Base-by-base conservation (phyloP, 176 grass and related monocot genomes). In the Juncus effusus region DNA sequence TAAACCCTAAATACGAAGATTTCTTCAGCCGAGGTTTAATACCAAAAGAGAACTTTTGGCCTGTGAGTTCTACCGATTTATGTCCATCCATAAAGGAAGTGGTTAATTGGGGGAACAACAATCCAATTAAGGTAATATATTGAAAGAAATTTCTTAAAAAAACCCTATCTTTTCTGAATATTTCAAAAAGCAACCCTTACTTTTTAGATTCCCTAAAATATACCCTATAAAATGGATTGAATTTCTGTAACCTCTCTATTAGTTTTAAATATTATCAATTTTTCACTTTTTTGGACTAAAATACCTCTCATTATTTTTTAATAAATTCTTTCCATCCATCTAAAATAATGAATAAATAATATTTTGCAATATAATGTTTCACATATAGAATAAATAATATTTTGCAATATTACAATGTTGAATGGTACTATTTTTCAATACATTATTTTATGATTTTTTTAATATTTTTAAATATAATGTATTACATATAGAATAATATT, bases 11-110 rank as follows among this genome's bases (percentile, higher is more conserved):
- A 67, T 97, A 97, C 47, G 50, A 97, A 78, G 94, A 92, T 74
- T 97, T 89, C 83, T 92, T 92, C 71, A 92, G 77, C 71, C 68
- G 88, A 1, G 94, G 88, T 1, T 75, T 89, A 3, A 60, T 80
- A 55, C 77, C 88, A 2, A 67, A 63, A 69, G 64, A 75, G 60
- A 97, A 92, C 71, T 83, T 73, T 59, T 82, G 75, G 93, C 85
- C 78, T 5, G 67, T 97, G 64, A 50, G 14, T 41, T 4, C 40
- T 1, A 40, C 7, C 0, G 59, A 69, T 36, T 69, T 86, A 63
- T 97, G 93, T 36, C 80, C 67, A 63, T 86, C 83, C 4, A 86
- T 97, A 71, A 54, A 87, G 44, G 66, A 74, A 16, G 82, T 77
- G 39, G 88, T 97, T 3, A 82, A 86, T 40, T 97, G 85, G 82